Percentiles rank a stretch among this genome's conserved stretches.
Conservation (phyloP, 2,329 filamentous ascomycete genomes). For the Fusarium tjaetaba region DNA sequence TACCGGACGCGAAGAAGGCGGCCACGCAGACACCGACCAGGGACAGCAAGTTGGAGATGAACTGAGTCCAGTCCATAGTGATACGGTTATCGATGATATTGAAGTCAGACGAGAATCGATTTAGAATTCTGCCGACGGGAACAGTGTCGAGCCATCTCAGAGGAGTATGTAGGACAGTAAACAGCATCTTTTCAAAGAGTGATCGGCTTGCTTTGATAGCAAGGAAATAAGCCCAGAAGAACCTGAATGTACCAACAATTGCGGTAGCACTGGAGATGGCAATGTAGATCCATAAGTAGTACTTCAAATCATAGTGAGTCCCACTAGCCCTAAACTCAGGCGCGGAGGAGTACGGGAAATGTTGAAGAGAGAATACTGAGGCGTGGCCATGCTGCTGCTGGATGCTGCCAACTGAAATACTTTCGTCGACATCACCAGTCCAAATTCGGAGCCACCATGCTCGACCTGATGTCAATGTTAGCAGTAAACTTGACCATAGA, state of each 20-base stretch:
- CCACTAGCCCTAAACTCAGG: constrained; percentile 43
- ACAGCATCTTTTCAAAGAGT: constrained; percentile 74
- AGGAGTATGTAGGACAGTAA: constrained; percentile 74
- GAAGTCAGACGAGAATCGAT: constrained; percentile 83
- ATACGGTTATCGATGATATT: constrained; percentile 76
- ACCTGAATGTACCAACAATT: constrained; percentile 69
- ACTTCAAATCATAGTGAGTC: constrained; percentile 58
- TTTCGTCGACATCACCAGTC: constrained; percentile 56
- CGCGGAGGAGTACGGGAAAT: constrained; percentile 55
- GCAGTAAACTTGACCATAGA: neutral
- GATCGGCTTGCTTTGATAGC: constrained; percentile 75
- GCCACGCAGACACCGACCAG: constrained; percentile 74
- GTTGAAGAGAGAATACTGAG: constrained; percentile 59
- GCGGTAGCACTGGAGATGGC: constrained; percentile 71
- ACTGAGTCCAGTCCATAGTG: constrained; percentile 69
- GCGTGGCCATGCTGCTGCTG: constrained; percentile 51
- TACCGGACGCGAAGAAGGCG: constrained; percentile 72
- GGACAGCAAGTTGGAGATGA: constrained; percentile 67
- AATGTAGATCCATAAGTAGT: constrained; percentile 78
- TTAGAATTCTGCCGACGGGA: constrained; percentile 78
- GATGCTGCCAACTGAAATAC: constrained; percentile 34
- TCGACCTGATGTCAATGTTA: constrained; percentile 51
- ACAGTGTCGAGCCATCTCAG: constrained; percentile 85
- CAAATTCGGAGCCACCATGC: constrained; percentile 74
- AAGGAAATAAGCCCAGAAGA: constrained; percentile 70